A percentile compares a stretch with the other conserved stretches of the same genome.
Evolutionary conservation across 2,329 filamentous ascomycete genomes (phyloP).

Genomic region (Arthrobotrys sinensis): DNA sequence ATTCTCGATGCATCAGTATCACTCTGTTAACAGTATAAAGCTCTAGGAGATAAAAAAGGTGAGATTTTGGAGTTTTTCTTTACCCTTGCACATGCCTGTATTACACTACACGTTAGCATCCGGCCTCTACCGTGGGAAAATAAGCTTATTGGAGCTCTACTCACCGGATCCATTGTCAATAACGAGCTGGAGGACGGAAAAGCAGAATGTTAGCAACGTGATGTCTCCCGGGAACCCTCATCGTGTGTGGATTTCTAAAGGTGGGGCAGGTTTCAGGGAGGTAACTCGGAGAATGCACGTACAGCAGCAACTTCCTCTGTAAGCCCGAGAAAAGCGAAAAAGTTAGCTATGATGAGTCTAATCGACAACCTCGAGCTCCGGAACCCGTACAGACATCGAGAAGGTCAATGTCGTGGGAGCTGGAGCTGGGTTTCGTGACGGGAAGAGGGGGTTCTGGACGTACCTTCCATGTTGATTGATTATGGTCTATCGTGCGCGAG

Average conservation of each 20-base stretch:
- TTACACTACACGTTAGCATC: conserved; percentile 71
- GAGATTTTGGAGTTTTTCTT: conserved; percentile 27
- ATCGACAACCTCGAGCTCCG: conserved; percentile 51
- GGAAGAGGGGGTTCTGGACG: conserved; percentile 67
- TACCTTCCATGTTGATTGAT: conserved; percentile 77
- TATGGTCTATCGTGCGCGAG: conserved; percentile 61
- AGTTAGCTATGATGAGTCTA: conserved; percentile 64
- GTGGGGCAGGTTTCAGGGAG: conserved; percentile 50
- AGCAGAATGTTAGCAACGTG: conserved; percentile 60
- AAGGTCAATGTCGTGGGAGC: conserved; percentile 57
- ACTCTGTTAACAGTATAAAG: conserved; percentile 52
- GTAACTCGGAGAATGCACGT: conserved; percentile 62
- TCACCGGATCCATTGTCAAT: conserved; percentile 99
- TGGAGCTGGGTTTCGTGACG: conserved; percentile 40
- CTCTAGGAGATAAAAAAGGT: conserved; percentile 10
- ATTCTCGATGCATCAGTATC: conserved; percentile 53
- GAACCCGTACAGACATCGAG: conserved; percentile 24
- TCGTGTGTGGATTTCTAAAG: conserved; percentile 44
- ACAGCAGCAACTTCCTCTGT: conserved; percentile 98
- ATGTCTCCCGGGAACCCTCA: conserved; percentile 61
- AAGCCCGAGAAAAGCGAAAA: conserved; percentile 69
- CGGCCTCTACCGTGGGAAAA: conserved; percentile 32
- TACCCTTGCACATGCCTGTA: conserved; percentile 99
- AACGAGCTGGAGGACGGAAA: conserved; percentile 76
- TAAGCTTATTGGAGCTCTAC: conserved; percentile 70